Percentiles rank a stretch among this genome's conserved stretches.
These are phyloP conservation scores for Stentor coeruleus DNA, from an alignment of 73 alveolate species.

Conservation along the genomic window DNA sequence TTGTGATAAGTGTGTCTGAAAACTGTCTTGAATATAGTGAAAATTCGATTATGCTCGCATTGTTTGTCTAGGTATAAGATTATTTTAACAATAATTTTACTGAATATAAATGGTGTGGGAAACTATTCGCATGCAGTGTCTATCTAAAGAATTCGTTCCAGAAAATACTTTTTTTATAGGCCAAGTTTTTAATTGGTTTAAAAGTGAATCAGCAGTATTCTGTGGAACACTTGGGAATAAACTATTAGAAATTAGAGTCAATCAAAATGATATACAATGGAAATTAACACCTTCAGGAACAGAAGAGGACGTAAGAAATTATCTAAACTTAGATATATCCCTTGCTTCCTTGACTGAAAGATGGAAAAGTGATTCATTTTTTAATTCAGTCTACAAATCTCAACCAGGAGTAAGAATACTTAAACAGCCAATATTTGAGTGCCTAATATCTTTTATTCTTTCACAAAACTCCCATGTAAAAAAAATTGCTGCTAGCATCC, in stretches of 20 bases:
- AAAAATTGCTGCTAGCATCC: slow-evolving; percentile 44
- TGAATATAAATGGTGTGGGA: no score
- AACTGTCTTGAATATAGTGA: no score
- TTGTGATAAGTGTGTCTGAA: no score
- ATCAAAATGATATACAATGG: slow-evolving; percentile 13
- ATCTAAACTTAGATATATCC: slow-evolving; percentile 22
- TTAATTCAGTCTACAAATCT: slow-evolving; percentile 28
- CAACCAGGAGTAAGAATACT: slow-evolving; percentile 62
- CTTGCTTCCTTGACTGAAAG: background rate
- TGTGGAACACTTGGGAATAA: slow-evolving; percentile 43
- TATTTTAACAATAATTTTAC: no score
- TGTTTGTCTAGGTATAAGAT: no score
- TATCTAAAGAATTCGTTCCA: slow-evolving; percentile 42
- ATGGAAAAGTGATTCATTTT: slow-evolving; percentile 38
- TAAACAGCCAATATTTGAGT: slow-evolving; percentile 66
- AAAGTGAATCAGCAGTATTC: slow-evolving; percentile 17
- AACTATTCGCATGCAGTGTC: no score
- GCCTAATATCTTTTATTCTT: slow-evolving; percentile 62
- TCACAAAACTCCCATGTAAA: slow-evolving; percentile 58
- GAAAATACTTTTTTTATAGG: slow-evolving; percentile 68
- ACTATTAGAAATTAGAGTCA: slow-evolving; percentile 44
- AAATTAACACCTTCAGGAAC: background rate
- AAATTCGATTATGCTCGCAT: no score
- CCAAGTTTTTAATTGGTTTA: slow-evolving; percentile 66
- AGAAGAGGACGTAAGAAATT: slow-evolving; percentile 24